A percentile compares a stretch with the other conserved stretches of the same genome.
phyloP scores from a whole-genome alignment of 495 filamentous ascomycete species.

The Penicillium taxi region DNA sequence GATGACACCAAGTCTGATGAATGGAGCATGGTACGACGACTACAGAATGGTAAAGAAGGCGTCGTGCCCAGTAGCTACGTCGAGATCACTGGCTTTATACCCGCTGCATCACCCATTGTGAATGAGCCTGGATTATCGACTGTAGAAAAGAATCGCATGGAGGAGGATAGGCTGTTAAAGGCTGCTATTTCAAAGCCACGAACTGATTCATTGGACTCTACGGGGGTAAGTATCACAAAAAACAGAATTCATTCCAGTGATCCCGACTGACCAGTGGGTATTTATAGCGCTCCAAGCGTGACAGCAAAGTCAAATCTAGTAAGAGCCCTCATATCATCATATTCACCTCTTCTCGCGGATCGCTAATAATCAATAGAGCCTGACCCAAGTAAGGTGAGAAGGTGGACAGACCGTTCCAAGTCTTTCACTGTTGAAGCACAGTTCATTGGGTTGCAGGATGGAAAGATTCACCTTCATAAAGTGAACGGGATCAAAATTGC shows the following conservation, averaged over 20 bases:
- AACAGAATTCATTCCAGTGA: background rate
- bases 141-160: slow-evolving; percentile 73
- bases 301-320: slow-evolving; percentile 65
- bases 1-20: slow-evolving; percentile 91
- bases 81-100: slow-evolving; percentile 65
- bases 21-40: slow-evolving; percentile 91
- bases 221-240: slow-evolving; percentile 51
- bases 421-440: slow-evolving; percentile 97
- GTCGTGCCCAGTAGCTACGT: slow-evolving; percentile 98
- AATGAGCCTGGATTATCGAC: slow-evolving; percentile 61
- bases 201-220: slow-evolving; percentile 47
- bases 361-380: slow-evolving; percentile 53
- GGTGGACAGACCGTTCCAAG: slow-evolving; percentile 90
- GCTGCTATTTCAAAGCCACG: slow-evolving; percentile 57
- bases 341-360: background rate
- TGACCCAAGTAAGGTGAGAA: slow-evolving; percentile 72
- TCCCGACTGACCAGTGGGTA: slow-evolving; percentile 11
- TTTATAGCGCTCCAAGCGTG: slow-evolving; percentile 61
- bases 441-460: slow-evolving; percentile 82
- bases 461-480: slow-evolving; percentile 98
- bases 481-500: slow-evolving; percentile 97
- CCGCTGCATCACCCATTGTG: slow-evolving; percentile 39
- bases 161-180: slow-evolving; percentile 73
- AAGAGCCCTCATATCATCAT: slow-evolving; percentile 31
- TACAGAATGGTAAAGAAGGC: slow-evolving; percentile 90